Evolutionary conservation across 805 yeast genomes (phyloP).

Genomic region (Wickerhamomyces xylosicus): DNA sequence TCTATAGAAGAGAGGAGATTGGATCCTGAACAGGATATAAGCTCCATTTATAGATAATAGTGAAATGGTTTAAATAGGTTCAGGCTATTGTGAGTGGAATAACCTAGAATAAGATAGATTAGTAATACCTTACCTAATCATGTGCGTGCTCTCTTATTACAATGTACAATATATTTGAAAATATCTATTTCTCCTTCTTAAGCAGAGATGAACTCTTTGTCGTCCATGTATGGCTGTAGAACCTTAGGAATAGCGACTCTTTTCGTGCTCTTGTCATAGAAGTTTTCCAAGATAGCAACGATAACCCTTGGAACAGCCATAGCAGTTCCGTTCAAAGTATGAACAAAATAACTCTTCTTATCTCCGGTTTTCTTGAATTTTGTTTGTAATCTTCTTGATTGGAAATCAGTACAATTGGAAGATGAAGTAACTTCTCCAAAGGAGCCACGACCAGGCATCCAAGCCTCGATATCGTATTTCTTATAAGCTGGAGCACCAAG

Average conservation of each 20-base stretch:
- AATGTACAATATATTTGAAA: no score
- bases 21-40: no score
- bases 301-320: constrained; percentile 90
- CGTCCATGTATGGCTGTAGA: constrained; percentile 66
- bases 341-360: constrained; percentile 39
- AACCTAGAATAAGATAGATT: no score
- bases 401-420: constrained; percentile 89
- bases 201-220: constrained; percentile 21
- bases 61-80: no score
- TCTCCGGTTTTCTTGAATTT: constrained; percentile 30
- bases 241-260: constrained; percentile 57
- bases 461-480: constrained; percentile 90
- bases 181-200: no score
- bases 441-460: constrained; percentile 93
- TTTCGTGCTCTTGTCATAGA: constrained; percentile 49
- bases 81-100: no score
- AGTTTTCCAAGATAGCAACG: constrained; percentile 82
- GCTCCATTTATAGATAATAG: no score
- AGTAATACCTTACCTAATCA: no score
- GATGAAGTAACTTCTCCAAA: constrained; percentile 94
- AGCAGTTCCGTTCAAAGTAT: constrained; percentile 92
- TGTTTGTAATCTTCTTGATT: constrained; percentile 73
- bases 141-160: no score
- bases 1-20: no score
- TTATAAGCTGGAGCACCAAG: constrained; percentile 89